These are phyloP conservation scores for Ramaria sp. DNA, from an alignment of 768 basidiomycete species.

Conservation along the genomic window DNA sequence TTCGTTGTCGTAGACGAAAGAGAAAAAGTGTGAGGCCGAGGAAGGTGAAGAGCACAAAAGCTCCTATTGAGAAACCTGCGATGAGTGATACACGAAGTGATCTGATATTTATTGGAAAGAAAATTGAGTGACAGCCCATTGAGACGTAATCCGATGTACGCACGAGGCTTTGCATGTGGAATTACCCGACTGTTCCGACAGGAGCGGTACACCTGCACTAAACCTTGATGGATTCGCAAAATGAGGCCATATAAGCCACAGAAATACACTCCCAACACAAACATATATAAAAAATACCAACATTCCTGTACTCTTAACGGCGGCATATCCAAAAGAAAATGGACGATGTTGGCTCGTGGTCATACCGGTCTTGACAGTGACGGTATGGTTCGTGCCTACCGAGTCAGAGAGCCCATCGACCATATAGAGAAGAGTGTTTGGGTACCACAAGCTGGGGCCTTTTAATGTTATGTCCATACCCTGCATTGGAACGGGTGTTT, in stretches of 20 bases:
- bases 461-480: background rate
- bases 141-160: no score
- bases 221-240: background rate
- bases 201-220: no score
- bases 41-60: background rate
- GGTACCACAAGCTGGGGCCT: background rate
- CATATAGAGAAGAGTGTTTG: slow-evolving; percentile 2
- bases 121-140: no score
- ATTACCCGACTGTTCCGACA: no score
- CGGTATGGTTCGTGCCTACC: background rate
- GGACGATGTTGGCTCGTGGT: background rate
- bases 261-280: background rate
- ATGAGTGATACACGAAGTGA: background rate
- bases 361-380: background rate
- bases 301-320: slow-evolving; percentile 1
- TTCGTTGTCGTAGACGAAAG: background rate
- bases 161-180: no score
- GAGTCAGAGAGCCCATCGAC: slow-evolving; percentile 2
- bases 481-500: background rate
- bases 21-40: background rate
- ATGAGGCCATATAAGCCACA: background rate
- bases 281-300: background rate
- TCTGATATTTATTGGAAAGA: background rate
- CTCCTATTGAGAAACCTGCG: background rate
- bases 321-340: slow-evolving; percentile 3